phyloP scores from a whole-genome alignment of 129 eudicot species.

The Centella asiatica region DNA sequence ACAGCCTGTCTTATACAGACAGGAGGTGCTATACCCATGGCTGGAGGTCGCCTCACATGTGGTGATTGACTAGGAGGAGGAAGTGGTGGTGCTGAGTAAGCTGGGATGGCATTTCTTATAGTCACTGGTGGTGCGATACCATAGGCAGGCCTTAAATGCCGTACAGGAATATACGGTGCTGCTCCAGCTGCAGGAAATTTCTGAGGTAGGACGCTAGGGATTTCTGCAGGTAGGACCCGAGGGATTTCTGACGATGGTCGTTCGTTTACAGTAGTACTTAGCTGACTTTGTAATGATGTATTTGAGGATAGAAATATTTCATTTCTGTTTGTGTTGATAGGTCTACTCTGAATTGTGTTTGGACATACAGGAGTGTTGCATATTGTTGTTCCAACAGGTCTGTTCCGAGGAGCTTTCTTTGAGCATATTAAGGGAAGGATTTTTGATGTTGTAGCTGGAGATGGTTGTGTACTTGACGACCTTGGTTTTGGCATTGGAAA shows the following conservation, averaged over 20 bases:
- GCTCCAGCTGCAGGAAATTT: constrained; percentile 89
- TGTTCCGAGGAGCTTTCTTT: constrained; percentile 37
- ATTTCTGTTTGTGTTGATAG: constrained; percentile 12
- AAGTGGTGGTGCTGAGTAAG: constrained; percentile 72
- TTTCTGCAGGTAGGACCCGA: constrained; percentile 25
- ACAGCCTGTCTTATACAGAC: constrained; percentile 25
- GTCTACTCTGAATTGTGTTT: constrained; percentile 29
- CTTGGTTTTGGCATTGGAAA: constrained; percentile 59
- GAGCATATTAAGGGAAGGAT: constrained; percentile 75
- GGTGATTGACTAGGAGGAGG: constrained; percentile 37
- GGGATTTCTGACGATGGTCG: constrained; percentile 18
- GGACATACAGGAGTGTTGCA: constrained; percentile 17
- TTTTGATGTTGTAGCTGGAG: constrained; percentile 60
- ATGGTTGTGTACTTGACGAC: constrained; percentile 40
- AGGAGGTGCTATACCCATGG: constrained; percentile 40
- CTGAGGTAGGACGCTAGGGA: constrained; percentile 28
- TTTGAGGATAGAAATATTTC: constrained; percentile 12
- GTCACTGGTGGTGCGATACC: constrained; percentile 81
- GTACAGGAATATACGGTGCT: constrained; percentile 71
- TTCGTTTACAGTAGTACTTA: constrained; percentile 17
- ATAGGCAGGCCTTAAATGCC: constrained; percentile 57
- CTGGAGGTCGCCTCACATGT: constrained; percentile 27
- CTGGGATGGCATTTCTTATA: constrained; percentile 63
- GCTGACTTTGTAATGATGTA: constrained; percentile 19
- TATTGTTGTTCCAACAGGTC: constrained; percentile 26